Percentiles rank a stretch among this genome's conserved stretches.
Evolutionary conservation across 441 rosid species (phyloP).

Genomic region (Gossypium gossypioides): DNA sequence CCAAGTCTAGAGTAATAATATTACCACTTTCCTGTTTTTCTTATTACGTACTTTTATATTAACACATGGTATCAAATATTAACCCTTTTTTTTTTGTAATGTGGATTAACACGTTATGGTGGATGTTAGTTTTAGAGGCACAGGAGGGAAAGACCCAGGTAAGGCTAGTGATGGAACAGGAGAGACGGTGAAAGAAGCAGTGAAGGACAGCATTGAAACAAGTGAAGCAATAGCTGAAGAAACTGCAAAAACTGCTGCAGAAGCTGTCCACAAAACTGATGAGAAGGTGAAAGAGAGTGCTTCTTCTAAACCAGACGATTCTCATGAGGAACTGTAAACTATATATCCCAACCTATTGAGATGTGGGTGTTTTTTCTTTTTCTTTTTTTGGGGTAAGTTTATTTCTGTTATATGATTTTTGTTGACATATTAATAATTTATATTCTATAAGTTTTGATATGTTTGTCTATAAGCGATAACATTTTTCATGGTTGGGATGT

Average conservation of each 20-base stretch:
- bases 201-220: constrained; percentile 29
- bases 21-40: too few relatives aligned
- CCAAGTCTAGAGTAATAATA: constrained; percentile 50
- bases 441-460: too few relatives aligned
- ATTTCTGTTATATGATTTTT: neutral
- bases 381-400: neutral
- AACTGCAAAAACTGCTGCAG: constrained; percentile 39
- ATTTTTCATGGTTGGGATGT: too few relatives aligned
- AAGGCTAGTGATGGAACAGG: constrained; percentile 4
- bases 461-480: too few relatives aligned
- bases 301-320: constrained; percentile 7
- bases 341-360: neutral
- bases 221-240: constrained; percentile 35
- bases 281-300: constrained; percentile 32
- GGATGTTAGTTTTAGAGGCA: constrained; percentile 40
- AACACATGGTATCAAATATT: neutral
- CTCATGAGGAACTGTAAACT: constrained; percentile 29
- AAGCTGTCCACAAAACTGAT: constrained; percentile 30
- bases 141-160: neutral
- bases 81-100: neutral
- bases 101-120: neutral
- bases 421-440: too few relatives aligned
- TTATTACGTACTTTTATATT: neutral
- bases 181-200: constrained; percentile 39
- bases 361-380: neutral